A percentile compares a stretch with the other conserved stretches of the same genome.
phyloP scores from a whole-genome alignment of 176 grass and related monocot species.

The Musa itinerans region DNA sequence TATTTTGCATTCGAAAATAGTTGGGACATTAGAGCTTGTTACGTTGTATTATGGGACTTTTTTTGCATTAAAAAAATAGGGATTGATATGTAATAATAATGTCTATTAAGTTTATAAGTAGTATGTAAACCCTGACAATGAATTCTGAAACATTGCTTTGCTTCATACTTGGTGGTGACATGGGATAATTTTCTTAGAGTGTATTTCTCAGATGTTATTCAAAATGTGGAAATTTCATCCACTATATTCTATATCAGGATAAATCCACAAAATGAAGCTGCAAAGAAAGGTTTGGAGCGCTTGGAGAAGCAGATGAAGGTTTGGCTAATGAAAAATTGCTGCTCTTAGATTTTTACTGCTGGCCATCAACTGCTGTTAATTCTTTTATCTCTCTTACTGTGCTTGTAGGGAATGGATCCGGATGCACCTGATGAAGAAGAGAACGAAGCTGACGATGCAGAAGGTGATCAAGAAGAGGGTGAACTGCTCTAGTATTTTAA shows the following conservation, averaged over 20 bases:
- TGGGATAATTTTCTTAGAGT: neutral
- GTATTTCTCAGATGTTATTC: neutral
- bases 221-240: neutral
- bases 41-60: too few species aligned
- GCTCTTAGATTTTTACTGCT: neutral
- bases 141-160: too few species aligned
- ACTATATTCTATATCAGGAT: conserved; percentile 28
- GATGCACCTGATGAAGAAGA: conserved; percentile 89
- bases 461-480: conserved; percentile 70
- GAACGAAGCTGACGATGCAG: conserved; percentile 66
- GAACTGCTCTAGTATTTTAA: conserved; percentile 44
- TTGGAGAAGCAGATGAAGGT: conserved; percentile 99
- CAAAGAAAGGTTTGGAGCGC: conserved; percentile 86
- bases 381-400: too few species aligned
- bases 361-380: neutral
- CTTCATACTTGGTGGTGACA: neutral
- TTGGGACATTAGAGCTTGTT: too few species aligned
- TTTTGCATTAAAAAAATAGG: too few species aligned
- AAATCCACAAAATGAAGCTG: conserved; percentile 88
- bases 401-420: conserved; percentile 75
- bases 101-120: too few species aligned
- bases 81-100: too few species aligned
- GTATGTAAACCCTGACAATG: too few species aligned
- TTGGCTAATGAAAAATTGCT: neutral
- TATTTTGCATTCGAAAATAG: too few species aligned